Percentiles rank a stretch among this genome's conserved stretches.
These are phyloP conservation scores for Salvia hispanica DNA, from an alignment of 257 asterid genomes.

Conservation along the genomic window DNA sequence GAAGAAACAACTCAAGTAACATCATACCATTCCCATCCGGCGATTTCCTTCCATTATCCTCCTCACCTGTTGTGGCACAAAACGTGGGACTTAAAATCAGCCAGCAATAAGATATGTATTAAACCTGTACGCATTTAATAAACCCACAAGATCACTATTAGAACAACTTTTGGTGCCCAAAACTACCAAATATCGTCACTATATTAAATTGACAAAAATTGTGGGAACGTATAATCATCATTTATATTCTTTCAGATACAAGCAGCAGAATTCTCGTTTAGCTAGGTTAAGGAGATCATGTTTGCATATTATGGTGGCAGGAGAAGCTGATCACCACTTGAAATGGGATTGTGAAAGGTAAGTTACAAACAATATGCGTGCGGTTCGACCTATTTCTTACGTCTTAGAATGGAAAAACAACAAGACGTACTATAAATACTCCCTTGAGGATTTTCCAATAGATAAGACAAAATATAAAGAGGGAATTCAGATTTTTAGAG, in stretches of 20 bases:
- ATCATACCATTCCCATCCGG: constrained; percentile 92
- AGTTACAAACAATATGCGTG: neutral
- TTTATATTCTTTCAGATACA: neutral
- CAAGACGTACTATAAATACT: neutral
- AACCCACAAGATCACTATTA: constrained; percentile 13
- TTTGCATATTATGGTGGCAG: neutral
- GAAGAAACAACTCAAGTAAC: constrained; percentile 12
- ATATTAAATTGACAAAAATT: neutral
- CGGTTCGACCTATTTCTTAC: neutral
- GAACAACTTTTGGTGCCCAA: neutral
- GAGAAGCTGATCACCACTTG: neutral
- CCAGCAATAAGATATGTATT: constrained; percentile 22
- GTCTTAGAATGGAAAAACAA: neutral
- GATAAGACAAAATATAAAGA: neutral
- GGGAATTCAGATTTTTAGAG: constrained; percentile 1
- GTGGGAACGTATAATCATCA: constrained; percentile 2
- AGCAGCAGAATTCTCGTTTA: constrained; percentile 13
- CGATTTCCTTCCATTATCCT: constrained; percentile 99
- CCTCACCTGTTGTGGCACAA: constrained; percentile 67
- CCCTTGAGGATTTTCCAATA: neutral
- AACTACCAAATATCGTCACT: neutral
- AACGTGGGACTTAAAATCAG: constrained; percentile 16
- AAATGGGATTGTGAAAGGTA: neutral
- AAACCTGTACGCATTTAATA: neutral
- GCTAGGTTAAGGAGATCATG: constrained; percentile 10